Evolutionary conservation across 495 filamentous ascomycete species (phyloP).

Genomic region (Aspergillus sparsus): DNA sequence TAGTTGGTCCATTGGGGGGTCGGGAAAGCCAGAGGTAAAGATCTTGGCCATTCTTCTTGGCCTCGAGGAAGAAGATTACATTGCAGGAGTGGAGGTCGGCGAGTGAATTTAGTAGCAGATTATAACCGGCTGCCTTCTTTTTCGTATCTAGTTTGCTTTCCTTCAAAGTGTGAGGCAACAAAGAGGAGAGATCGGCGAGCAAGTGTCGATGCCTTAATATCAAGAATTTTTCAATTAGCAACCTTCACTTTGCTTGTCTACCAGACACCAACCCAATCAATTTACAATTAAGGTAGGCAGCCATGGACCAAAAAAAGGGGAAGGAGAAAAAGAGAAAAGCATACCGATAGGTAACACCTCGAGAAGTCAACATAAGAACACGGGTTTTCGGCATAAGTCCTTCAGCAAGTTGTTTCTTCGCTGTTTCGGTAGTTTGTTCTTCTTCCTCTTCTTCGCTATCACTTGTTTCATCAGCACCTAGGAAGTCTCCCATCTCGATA

Average conservation of each 20-base stretch:
- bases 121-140: conserved; percentile 66
- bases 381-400: conserved; percentile 60
- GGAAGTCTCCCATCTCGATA: conserved; percentile 44
- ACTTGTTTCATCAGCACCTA: conserved; percentile 46
- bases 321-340: conserved; percentile 15
- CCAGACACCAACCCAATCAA: too few species aligned
- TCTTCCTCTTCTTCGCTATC: conserved; percentile 51
- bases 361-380: conserved; percentile 84
- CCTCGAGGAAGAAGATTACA: conserved; percentile 96
- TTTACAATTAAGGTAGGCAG: too few species aligned
- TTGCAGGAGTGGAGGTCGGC: conserved; percentile 99
- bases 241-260: neutral
- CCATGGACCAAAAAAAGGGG: too few species aligned
- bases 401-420: conserved; percentile 44
- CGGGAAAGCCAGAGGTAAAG: conserved; percentile 92
- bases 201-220: conserved; percentile 80
- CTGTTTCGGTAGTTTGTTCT: conserved; percentile 33
- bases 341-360: conserved; percentile 87
- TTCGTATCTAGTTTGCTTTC: conserved; percentile 97
- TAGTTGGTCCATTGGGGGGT: conserved; percentile 90
- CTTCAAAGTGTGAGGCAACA: conserved; percentile 89
- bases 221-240: conserved; percentile 11
- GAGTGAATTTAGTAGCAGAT: conserved; percentile 91
- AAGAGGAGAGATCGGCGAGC: conserved; percentile 81
- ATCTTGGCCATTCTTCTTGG: conserved; percentile 85